Percentiles rank a stretch among this genome's conserved stretches.
These are phyloP conservation scores for Dendrocalamus latiflorus DNA, from an alignment of 202 grass and related monocot genomes.

Conservation along the genomic window DNA sequence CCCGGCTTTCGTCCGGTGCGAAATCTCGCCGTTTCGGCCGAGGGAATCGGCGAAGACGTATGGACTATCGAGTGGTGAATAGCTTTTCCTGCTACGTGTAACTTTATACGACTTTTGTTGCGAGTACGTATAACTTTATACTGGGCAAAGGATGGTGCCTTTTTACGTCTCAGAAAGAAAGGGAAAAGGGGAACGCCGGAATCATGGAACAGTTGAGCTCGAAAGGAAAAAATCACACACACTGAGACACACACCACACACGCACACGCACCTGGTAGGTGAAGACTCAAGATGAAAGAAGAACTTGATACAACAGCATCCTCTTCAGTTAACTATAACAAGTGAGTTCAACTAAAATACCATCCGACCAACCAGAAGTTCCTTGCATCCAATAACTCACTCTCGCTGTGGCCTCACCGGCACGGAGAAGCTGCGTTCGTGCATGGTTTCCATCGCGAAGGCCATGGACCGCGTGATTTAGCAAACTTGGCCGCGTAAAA, in stretches of 20 bases:
- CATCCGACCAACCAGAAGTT: background rate
- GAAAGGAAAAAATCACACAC: background rate
- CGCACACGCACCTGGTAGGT: too few relatives aligned
- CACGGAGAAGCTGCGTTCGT: background rate
- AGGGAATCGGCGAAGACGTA: background rate
- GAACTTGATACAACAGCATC: background rate
- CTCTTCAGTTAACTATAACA: background rate
- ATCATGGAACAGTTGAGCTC: background rate
- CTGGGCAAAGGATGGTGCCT: background rate
- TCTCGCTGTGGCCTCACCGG: background rate
- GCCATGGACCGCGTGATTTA: background rate
- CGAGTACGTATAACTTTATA: background rate
- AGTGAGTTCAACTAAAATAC: background rate
- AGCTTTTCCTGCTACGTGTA: too few relatives aligned
- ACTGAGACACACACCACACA: too few relatives aligned
- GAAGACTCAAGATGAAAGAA: background rate
- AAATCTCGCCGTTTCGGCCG: background rate
- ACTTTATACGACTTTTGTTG: too few relatives aligned
- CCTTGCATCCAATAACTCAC: background rate
- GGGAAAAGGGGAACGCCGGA: background rate
- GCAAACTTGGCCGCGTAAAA: background rate
- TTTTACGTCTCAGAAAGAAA: background rate
- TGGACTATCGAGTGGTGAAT: background rate
- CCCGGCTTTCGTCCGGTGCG: background rate
- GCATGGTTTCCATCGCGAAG: background rate